Conservation (phyloP, 805 yeast species). For the Blastobotrys parvus region DNA sequence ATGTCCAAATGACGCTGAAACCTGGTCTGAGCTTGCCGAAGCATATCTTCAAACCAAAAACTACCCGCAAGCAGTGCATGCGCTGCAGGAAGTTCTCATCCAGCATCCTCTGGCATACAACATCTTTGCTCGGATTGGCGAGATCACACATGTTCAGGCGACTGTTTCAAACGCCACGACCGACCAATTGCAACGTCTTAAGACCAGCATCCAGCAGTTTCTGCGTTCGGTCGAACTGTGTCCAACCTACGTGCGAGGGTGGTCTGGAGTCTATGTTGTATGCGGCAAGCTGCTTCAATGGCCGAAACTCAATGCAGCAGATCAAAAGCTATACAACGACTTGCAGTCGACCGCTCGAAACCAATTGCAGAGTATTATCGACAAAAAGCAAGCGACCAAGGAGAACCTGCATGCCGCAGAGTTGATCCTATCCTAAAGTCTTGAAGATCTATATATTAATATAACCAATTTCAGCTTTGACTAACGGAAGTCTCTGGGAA, state of each 20-base stretch:
- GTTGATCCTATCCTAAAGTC: constrained; percentile 10
- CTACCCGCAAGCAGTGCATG: constrained; percentile 56
- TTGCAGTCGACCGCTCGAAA: constrained; percentile 32
- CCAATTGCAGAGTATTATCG: constrained; percentile 32
- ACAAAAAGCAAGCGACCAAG: constrained; percentile 23
- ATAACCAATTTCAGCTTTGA: background rate
- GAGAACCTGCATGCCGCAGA: constrained; percentile 35
- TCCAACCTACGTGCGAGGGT: constrained; percentile 58
- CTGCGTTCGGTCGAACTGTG: constrained; percentile 71
- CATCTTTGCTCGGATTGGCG: constrained; percentile 58
- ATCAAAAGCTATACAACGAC: constrained; percentile 23
- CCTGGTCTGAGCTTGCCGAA: constrained; percentile 72
- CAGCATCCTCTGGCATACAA: constrained; percentile 63
- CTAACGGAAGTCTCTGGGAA: constrained; percentile 34
- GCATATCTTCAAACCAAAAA: constrained; percentile 54
- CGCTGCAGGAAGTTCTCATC: constrained; percentile 62
- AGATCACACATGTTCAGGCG: constrained; percentile 24
- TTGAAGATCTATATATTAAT: too few relatives aligned
- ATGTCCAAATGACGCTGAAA: constrained; percentile 65
- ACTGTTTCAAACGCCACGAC: constrained; percentile 5
- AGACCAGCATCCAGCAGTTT: constrained; percentile 38
- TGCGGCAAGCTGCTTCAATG: constrained; percentile 22
- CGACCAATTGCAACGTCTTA: constrained; percentile 10
- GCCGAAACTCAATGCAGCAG: constrained; percentile 17
- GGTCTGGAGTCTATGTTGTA: constrained; percentile 55